These are phyloP conservation scores for Penicillium sp. DNA, from an alignment of 2,329 filamentous ascomycete species.

Conservation along the genomic window DNA sequence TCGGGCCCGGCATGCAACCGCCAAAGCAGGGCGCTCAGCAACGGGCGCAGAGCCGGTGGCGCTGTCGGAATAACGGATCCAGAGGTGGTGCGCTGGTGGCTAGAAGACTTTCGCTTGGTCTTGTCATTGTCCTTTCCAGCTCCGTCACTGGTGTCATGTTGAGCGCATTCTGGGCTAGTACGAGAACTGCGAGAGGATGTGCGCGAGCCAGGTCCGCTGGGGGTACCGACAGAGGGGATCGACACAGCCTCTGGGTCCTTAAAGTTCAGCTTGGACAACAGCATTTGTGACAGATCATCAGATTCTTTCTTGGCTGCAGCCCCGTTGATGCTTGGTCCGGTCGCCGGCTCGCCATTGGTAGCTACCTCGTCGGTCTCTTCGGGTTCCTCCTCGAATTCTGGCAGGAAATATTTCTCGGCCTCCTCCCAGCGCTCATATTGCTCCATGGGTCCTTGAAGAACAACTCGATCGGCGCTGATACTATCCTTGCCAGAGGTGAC, in stretches of 20 bases:
- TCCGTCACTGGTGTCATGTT: constrained; percentile 25
- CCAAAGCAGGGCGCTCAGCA: constrained; percentile 47
- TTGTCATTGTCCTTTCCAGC: constrained; percentile 21
- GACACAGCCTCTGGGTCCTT: constrained; percentile 41
- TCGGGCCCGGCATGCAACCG: constrained; percentile 39
- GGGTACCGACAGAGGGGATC: constrained; percentile 41
- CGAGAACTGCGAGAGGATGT: constrained; percentile 46
- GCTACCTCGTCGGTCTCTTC: constrained; percentile 25
- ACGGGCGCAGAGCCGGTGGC: constrained; percentile 39
- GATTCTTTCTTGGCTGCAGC: constrained; percentile 16
- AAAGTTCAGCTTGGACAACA: constrained; percentile 48
- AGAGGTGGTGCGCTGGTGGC: constrained; percentile 34
- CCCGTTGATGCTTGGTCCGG: constrained; percentile 20
- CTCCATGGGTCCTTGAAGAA: constrained; percentile 50
- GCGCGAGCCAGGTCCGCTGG: constrained; percentile 43
- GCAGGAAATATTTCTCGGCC: constrained; percentile 45
- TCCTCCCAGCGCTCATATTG: constrained; percentile 47
- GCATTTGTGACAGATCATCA: constrained; percentile 47
- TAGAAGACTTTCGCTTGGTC: constrained; percentile 18
- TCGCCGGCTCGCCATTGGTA: constrained; percentile 16
- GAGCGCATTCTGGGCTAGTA: constrained; percentile 44
- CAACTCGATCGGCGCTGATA: constrained; percentile 42
- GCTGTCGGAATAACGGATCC: constrained; percentile 38
- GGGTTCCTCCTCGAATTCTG: constrained; percentile 43
- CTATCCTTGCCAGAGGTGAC: constrained; percentile 48